phyloP scores from a whole-genome alignment of 495 filamentous ascomycete genomes.

The Tuber indicum region DNA sequence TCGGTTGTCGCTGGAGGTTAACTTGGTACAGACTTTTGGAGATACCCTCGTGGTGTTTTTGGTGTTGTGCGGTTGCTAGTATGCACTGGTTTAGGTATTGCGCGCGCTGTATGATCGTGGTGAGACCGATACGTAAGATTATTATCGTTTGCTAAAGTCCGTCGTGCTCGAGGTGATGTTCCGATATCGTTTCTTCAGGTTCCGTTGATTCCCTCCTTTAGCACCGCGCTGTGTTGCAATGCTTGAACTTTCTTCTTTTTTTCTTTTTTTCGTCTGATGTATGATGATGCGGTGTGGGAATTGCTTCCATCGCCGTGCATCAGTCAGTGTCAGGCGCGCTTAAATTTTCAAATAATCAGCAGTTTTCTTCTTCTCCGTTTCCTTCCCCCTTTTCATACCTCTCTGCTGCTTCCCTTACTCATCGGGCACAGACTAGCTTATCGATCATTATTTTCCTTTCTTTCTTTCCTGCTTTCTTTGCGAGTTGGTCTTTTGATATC shows the following conservation, averaged over 20 bases:
- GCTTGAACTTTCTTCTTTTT: not conserved
- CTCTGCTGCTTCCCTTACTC: not conserved
- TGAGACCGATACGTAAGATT: not conserved
- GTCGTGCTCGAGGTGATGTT: not conserved
- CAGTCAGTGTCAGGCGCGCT: not conserved
- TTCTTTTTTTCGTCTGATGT: conserved; percentile 5
- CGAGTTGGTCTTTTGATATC: not conserved
- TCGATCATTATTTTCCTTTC: not conserved
- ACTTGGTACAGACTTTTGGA: not conserved
- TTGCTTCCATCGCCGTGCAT: not conserved
- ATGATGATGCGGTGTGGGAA: not conserved
- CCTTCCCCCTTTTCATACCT: not conserved
- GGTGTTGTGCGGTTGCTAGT: not conserved
- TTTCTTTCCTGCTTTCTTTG: not conserved
- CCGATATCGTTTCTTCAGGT: not conserved
- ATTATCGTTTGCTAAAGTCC: not conserved
- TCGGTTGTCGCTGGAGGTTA: not conserved
- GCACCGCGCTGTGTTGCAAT: not conserved
- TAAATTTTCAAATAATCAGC: not conserved
- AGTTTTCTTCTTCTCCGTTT: not conserved
- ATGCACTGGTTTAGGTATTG: not conserved
- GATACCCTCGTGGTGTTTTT: not conserved
- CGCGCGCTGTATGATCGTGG: not conserved
- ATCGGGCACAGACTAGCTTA: not conserved
- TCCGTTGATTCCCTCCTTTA: not conserved